Evolutionary conservation across 129 eudicot species (phyloP).

Genomic region (Arctium minus): DNA sequence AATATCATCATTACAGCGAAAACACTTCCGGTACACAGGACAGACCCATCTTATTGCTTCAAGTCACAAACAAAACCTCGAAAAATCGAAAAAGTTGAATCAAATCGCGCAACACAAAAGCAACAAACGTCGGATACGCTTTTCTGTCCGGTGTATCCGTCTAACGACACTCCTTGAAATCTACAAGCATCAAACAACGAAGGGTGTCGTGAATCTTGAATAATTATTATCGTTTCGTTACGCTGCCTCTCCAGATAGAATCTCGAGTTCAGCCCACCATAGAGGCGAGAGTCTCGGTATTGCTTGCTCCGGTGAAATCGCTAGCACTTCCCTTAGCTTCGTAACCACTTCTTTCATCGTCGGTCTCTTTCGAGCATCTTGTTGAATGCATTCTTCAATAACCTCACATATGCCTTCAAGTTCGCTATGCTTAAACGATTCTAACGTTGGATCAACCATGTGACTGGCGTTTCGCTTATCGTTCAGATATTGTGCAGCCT

Average conservation of each 20-base stretch:
- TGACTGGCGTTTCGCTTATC: conserved; percentile 31
- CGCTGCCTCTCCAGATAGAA: conserved; percentile 72
- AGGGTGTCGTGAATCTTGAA: not conserved
- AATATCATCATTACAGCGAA: conserved; percentile 6
- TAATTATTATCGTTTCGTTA: conserved; percentile 22
- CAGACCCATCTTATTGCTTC: not conserved
- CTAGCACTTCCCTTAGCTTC: conserved; percentile 46
- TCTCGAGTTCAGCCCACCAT: conserved; percentile 99
- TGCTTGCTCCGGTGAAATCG: conserved; percentile 74
- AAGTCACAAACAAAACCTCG: conserved; percentile 12
- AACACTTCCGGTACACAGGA: not conserved
- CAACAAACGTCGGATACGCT: conserved; percentile 10
- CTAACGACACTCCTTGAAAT: conserved; percentile 11
- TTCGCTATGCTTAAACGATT: conserved; percentile 54
- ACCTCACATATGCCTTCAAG: conserved; percentile 63
- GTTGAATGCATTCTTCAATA: conserved; percentile 59
- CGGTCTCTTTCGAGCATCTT: conserved; percentile 59
- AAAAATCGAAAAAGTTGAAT: conserved; percentile 7
- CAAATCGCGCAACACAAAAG: conserved; percentile 9
- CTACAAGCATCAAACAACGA: not conserved
- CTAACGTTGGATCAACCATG: conserved; percentile 65
- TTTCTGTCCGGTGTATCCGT: not conserved
- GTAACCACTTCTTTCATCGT: conserved; percentile 50
- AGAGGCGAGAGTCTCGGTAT: conserved; percentile 85
- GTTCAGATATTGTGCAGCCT: conserved; percentile 59